These are phyloP conservation scores for Amphibolis antarctica DNA, from an alignment of 106 monocot genomes.

Conservation along the genomic window DNA sequence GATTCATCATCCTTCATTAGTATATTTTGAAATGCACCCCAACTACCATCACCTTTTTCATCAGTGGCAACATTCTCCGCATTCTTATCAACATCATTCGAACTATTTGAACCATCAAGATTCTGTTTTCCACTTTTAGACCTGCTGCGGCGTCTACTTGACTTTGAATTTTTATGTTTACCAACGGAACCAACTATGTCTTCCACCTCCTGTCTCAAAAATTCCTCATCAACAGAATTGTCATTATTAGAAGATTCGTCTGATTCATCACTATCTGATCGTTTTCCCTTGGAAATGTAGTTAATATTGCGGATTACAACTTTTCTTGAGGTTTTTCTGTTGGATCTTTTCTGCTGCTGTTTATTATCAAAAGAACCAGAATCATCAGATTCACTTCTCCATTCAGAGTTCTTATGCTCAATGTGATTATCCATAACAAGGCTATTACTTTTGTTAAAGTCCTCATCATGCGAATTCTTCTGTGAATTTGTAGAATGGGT, in stretches of 20 bases:
- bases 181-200: constrained; percentile 14
- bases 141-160: background rate
- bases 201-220: constrained; percentile 9
- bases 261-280: background rate
- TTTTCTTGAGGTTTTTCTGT: constrained; percentile 12
- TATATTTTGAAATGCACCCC: constrained; percentile 21
- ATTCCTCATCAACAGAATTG: constrained; percentile 2
- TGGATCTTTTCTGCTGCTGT: constrained; percentile 1
- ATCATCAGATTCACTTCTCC: constrained; percentile 7
- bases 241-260: constrained; percentile 9
- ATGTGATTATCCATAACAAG: background rate
- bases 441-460: background rate
- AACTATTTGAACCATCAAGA: constrained; percentile 3
- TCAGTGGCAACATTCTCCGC: background rate
- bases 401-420: constrained; percentile 4
- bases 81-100: background rate
- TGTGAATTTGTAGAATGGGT: background rate
- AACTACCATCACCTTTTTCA: constrained; percentile 4
- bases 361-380: background rate
- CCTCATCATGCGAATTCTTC: background rate
- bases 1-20: constrained; percentile 14
- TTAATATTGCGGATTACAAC: constrained; percentile 29
- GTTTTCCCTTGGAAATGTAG: constrained; percentile 23
- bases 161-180: constrained; percentile 11
- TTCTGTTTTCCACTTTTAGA: constrained; percentile 1